phyloP scores from a whole-genome alignment of 805 yeast species.

The Metschnikowia dekortorum region DNA sequence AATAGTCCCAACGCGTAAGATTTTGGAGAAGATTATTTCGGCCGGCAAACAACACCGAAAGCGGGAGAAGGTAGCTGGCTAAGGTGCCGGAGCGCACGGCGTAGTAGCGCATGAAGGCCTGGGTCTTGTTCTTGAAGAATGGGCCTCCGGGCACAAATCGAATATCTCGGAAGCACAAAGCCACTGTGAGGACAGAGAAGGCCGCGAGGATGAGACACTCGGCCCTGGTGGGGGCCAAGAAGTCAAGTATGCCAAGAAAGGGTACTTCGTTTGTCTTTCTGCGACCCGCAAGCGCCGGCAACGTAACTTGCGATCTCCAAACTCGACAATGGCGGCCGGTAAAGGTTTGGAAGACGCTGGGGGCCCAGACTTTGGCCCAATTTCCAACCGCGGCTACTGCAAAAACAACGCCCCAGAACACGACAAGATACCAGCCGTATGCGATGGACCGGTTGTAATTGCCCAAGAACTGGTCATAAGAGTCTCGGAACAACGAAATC shows the following conservation, averaged over 20 bases:
- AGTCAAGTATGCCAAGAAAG: slow-evolving; percentile 20
- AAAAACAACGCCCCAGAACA: slow-evolving; percentile 31
- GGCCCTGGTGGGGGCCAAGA: slow-evolving; percentile 22
- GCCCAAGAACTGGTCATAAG: slow-evolving; percentile 37
- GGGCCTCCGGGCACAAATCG: slow-evolving; percentile 14
- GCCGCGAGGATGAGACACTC: slow-evolving; percentile 11
- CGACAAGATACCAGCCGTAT: slow-evolving; percentile 23
- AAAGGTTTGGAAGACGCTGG: slow-evolving; percentile 15
- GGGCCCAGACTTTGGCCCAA: slow-evolving; percentile 31
- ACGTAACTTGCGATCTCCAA: slow-evolving; percentile 29
- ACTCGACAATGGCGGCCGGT: slow-evolving; percentile 28
- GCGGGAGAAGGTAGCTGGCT: slow-evolving; percentile 16
- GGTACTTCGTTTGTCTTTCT: slow-evolving; percentile 25
- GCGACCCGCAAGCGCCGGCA: slow-evolving; percentile 36
- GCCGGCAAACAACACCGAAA: slow-evolving; percentile 16
- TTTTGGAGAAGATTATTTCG: slow-evolving; percentile 27
- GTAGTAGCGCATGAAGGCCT: slow-evolving; percentile 35
- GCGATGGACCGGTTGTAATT: slow-evolving; percentile 41
- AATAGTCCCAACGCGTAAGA: slow-evolving; percentile 35
- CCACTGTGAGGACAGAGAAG: slow-evolving; percentile 3
- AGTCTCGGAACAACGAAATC: slow-evolving; percentile 17
- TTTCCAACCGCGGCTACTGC: slow-evolving; percentile 23
- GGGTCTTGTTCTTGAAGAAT: slow-evolving; percentile 16
- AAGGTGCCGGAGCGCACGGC: slow-evolving; percentile 25
- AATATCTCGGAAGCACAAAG: slow-evolving; percentile 6